Evolutionary conservation across 2,329 filamentous ascomycete genomes (phyloP), one percentile per base, ranked within the genome.

Genomic region (Xylaria sp.): DNA sequence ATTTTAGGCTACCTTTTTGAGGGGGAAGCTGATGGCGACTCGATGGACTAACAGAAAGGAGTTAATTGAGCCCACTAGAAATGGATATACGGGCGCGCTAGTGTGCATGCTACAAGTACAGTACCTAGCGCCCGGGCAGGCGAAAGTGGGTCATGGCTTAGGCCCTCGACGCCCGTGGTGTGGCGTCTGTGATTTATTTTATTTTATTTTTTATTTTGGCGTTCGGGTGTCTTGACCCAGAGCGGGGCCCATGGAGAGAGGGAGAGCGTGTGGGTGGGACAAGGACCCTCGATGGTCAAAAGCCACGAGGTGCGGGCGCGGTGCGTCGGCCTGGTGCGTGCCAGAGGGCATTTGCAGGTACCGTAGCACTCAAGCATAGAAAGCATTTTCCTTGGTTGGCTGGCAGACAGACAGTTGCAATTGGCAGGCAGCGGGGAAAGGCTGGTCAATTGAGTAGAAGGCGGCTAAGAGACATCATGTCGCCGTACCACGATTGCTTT

Each of bases 251-350:
- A 63, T 25, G 35, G 60, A n/a, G 27, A 21, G 16, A 27, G 18
- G 25, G 25, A 35, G 25, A 23, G 23, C n/a, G 55, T 60, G 48
- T 68, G 65, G 48, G 60, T 60, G 60, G 60, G 60, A 68, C 54
- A 35, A 48, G 55, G 40, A 35, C 3, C 27, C 21, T 55, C 37
- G 57, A 51, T 16, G 18, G 29, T 29, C 63, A 37, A 57, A 69
- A 66, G 66, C 66, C 66, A 69, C 66, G 66, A 69, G 66, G 58
- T 60, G 53, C 63, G 59, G 66, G 66, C 50, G 55, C 25, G 21
- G 13, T 65, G 47, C 62, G 54, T 65, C 61, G 42, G 62, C 37
- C 23, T 13, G 50, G 50, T 53, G 60, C 60, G 21, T 57, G 61
- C n/a, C 51, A 57, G 35, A 53, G 25, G 29, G 44, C 54, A 63